Base-by-base conservation (phyloP, 2,329 filamentous ascomycete species). In the Clonostachys rhizophaga region DNA sequence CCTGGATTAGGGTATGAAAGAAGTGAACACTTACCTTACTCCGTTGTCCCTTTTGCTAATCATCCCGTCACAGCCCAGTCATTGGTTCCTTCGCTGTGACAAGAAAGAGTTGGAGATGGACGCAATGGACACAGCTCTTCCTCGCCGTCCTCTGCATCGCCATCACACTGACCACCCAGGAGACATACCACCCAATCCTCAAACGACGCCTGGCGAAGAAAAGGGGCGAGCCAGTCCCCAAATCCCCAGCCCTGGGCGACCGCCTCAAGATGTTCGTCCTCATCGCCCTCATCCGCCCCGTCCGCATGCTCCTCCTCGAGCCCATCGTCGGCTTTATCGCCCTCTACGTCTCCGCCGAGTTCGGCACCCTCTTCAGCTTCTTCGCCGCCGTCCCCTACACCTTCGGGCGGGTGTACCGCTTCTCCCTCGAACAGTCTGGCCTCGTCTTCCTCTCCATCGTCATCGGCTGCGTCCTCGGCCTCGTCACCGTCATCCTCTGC, bases 251-350 rank as follows among this genome's bases (percentile, higher is more conserved):
- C 0, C 14, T 62, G 6, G 7, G 42, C 1, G 45, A 54, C 8
- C 60, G 55, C 5, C 41, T 69, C 24, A 54, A 52, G 17, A 16
- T 50, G 2, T 74, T 77, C 48, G 50, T 72, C 4, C 62, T 69
- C 0, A 60, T 70, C 1, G 69, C 72, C 2, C 58, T 79, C 2
- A 50, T 77, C 14, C 67, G 78, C 11, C 80, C 80, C 0, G 16
- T 83, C 1, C 70, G 74, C 41, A 82, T 87, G 70, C 68, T 86
- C 8, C 57, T 82, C 39, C 74, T 75, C 2, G 83, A 87, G 54
- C 82, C 83, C 3, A 83, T 87, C 36, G 76, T 85, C 3, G 73
- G 75, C 11, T 79, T 83, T 47, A 60, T 72, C 36, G 72, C 69
- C 40, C 55, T 80, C 1, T 80, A 79, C 53, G 67, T 73, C 0